These are phyloP conservation scores for Acer negundo DNA, from an alignment of 345 rosid species.

Conservation along the genomic window DNA sequence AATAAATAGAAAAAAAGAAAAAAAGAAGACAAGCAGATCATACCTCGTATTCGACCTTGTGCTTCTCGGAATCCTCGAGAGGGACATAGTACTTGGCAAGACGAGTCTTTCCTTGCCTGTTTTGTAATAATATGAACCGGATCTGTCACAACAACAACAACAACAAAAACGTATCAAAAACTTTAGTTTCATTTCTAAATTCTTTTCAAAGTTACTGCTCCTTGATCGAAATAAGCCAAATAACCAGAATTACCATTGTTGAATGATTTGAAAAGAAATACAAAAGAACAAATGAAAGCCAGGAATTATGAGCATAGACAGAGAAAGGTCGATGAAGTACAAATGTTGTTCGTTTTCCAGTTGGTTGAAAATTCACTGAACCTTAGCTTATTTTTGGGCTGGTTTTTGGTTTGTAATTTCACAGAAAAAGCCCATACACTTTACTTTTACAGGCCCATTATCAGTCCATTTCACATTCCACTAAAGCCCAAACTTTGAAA, in stretches of 20 bases:
- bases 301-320: background rate
- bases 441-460: too few species aligned
- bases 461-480: too few species aligned
- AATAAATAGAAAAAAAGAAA: background rate
- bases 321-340: background rate
- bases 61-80: slow-evolving; percentile 97
- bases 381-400: background rate
- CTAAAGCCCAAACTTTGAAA: too few species aligned
- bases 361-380: slow-evolving; percentile 1
- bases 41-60: slow-evolving; percentile 98
- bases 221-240: background rate
- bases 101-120: slow-evolving; percentile 99
- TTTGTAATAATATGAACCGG: slow-evolving; percentile 96
- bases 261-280: background rate
- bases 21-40: background rate
- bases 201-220: background rate
- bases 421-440: too few species aligned
- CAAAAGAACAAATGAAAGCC: background rate
- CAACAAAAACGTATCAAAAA: slow-evolving; percentile 7
- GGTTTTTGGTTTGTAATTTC: too few species aligned
- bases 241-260: slow-evolving; percentile 33
- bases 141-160: slow-evolving; percentile 52
- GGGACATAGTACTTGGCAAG: slow-evolving; percentile 98
- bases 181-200: background rate
- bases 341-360: background rate